A percentile compares a stretch with the other conserved stretches of the same genome.
phyloP scores from a whole-genome alignment of 225 moss, liverwort and hornwort genomes.

The Straminergon stramineum region DNA sequence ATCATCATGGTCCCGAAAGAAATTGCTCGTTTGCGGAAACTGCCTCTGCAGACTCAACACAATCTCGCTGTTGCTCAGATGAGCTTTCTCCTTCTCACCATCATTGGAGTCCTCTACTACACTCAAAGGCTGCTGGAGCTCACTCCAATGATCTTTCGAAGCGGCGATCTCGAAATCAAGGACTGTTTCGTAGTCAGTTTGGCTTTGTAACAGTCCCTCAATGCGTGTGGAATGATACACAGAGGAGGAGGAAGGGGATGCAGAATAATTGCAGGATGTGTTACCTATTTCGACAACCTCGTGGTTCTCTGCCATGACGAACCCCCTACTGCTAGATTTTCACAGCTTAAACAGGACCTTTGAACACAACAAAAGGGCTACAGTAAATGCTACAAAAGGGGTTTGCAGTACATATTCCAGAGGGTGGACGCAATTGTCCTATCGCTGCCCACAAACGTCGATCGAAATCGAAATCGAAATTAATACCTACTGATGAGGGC shows the following conservation, averaged over 20 bases:
- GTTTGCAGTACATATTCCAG: neutral
- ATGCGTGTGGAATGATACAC: neutral
- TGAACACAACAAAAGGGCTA: neutral
- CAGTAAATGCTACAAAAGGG: neutral
- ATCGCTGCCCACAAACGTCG: neutral
- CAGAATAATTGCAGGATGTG: neutral
- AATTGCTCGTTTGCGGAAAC: neutral
- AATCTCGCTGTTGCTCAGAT: neutral
- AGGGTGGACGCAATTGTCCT: neutral
- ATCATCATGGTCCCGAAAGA: rapidly evolving
- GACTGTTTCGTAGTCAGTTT: neutral
- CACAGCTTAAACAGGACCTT: neutral
- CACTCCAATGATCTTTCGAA: neutral
- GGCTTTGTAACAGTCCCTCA: neutral
- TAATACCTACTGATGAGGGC: neutral
- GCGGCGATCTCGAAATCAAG: neutral
- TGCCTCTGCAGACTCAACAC: neutral
- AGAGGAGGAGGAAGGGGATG: neutral
- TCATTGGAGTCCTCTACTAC: neutral
- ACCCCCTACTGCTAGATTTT: too few species aligned
- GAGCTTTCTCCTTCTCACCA: too few species aligned
- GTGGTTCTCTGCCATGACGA: neutral
- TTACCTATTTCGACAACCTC: neutral
- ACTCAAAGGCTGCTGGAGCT: neutral
- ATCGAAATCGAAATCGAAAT: neutral